Percentiles rank a stretch among this genome's conserved stretches.
Evolutionary conservation across 306 rosid species (phyloP).

Genomic region (Trichosanthes cucumerina): DNA sequence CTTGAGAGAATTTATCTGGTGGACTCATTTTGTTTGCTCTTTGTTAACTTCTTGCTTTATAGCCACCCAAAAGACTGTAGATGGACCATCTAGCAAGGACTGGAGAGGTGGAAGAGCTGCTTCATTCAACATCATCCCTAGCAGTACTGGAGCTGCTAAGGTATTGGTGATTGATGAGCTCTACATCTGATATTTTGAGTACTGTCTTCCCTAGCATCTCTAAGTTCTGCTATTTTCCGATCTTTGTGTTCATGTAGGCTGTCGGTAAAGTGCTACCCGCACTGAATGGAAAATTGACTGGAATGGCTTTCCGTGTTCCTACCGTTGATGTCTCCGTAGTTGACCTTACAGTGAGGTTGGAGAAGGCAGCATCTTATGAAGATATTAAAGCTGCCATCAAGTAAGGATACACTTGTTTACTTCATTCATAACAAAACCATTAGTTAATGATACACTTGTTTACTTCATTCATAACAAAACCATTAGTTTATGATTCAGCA

Average conservation of each 20-base stretch:
- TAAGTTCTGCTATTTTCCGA: background rate
- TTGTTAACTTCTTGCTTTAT: background rate
- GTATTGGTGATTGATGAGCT: constrained; percentile 22
- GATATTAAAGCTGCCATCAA: constrained; percentile 57
- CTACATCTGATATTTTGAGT: background rate
- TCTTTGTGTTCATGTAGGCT: constrained; percentile 25
- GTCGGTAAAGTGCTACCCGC: constrained; percentile 65
- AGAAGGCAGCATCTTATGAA: constrained; percentile 39
- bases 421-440: background rate
- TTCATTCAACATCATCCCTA: constrained; percentile 93
- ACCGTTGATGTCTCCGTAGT: constrained; percentile 72
- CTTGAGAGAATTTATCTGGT: background rate
- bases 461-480: background rate
- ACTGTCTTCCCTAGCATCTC: background rate
- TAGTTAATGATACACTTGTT: background rate
- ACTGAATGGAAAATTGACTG: constrained; percentile 70
- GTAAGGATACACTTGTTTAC: constrained; percentile 21
- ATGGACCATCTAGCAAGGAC: constrained; percentile 94
- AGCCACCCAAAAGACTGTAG: constrained; percentile 98
- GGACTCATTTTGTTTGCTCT: background rate
- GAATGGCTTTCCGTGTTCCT: constrained; percentile 80
- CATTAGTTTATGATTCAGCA: background rate
- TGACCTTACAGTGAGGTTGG: constrained; percentile 66
- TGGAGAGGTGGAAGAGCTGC: constrained; percentile 99
- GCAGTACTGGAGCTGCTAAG: constrained; percentile 99